phyloP scores from a whole-genome alignment of 805 yeast genomes.

The Metschnikowia lunata region DNA sequence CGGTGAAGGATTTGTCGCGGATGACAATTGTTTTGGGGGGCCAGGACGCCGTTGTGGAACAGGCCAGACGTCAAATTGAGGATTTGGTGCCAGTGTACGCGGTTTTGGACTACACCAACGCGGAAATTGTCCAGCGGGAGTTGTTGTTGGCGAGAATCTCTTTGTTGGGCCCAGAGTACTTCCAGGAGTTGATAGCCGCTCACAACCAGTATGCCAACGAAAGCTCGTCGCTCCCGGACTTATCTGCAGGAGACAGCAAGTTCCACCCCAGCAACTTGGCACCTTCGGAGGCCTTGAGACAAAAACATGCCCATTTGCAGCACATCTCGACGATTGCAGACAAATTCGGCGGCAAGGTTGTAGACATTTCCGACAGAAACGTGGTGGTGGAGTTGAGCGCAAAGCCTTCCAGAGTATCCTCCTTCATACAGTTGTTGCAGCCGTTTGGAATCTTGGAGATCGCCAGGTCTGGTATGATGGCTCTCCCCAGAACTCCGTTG shows the following conservation, averaged over 20 bases:
- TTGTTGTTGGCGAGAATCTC: constrained; percentile 88
- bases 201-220: constrained; percentile 52
- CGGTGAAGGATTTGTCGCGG: constrained; percentile 88
- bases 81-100: constrained; percentile 98
- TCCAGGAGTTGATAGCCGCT: constrained; percentile 87
- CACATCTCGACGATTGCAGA: constrained; percentile 75
- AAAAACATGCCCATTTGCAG: constrained; percentile 83
- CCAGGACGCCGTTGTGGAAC: constrained; percentile 94
- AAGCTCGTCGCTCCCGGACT: constrained; percentile 40
- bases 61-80: constrained; percentile 96
- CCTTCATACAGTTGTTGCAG: constrained; percentile 82
- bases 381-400: constrained; percentile 93
- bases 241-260: constrained; percentile 41
- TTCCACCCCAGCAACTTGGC: constrained; percentile 89
- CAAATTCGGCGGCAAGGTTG: constrained; percentile 90
- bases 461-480: constrained; percentile 98
- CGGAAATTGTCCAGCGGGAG: constrained; percentile 89
- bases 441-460: constrained; percentile 96
- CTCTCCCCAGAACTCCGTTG: constrained; percentile 91
- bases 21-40: constrained; percentile 96
- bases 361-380: constrained; percentile 88
- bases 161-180: constrained; percentile 95
- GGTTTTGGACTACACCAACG: constrained; percentile 86
- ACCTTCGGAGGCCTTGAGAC: constrained; percentile 89
- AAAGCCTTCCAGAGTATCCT: constrained; percentile 83